Evolutionary conservation across 192 early-diverging fungal genomes (phyloP), one percentile per base, ranked within the genome.

Genomic region (Linnemannia hyalina): DNA sequence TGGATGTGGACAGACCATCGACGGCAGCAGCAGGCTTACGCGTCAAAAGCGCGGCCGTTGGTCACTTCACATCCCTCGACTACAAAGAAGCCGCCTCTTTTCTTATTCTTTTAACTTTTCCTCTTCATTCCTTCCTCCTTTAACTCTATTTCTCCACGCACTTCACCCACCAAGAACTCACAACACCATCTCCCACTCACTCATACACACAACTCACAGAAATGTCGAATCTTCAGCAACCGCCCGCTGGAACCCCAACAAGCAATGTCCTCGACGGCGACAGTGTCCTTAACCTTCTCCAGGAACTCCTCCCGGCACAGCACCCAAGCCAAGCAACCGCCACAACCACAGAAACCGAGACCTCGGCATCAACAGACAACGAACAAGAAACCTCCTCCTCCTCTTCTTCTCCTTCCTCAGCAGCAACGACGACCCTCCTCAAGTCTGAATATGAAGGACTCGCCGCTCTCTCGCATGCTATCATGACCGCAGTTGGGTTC

Each of bases 401-500:
- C 55, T 57, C 26, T 47, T 22, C 72, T 18, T 57, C 26, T 47
- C 10, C 72, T 18, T 32, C 80, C 10, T 6, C 63, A 36, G 20
- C 29, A 10, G 38, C 29, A 20, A 68, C 76, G 11, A 74, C 70
- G 35, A 82, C 73, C 6, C 47, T 76, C 26, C 84, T 88, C 65
- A 81, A 76, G n/a, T 88, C 78, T 8, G 71, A 83, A 22, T 87
- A 91, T 36, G 93, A 93, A 54, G 91, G 77, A 15, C 77, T 93
- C 3, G 88, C 91, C 6, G 89, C 88, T 13, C 71, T 90, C 20
- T 81, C 88, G 44, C 94, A 95, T 65, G 91, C 93, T 35, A 91
- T 90, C 47, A 93, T 95, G 93, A 57, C 90, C 15, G 82, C 82
- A 22, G 90, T 94, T n/a, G 95, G 91, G 22, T 95, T 95, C 76